Evolutionary conservation across 371 early-diverging fungal species (phyloP), one percentile per base, ranked within the genome.

Genomic region (Aphelidium insulamus): DNA sequence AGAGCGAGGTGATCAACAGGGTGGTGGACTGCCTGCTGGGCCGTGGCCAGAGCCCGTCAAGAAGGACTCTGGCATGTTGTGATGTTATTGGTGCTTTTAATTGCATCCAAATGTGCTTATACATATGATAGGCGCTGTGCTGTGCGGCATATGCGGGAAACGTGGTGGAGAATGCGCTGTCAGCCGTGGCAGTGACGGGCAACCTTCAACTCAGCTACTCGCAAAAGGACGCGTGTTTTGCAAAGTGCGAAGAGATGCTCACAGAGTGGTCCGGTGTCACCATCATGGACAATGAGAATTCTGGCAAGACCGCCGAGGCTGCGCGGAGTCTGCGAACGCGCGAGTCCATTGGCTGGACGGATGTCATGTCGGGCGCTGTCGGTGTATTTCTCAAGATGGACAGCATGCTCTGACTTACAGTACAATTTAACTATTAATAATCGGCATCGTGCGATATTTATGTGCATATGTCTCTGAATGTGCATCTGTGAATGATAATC

Each of bases 111-210:
- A 47, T 19, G 46, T 43, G 6, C 54, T 52, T n/a, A 55, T 53
- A 33, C 46, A 53, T 15, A 39, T 52, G 37, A 52, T 77, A 27
- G 55, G 91, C 37, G 70, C 77, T 1, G 62, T 90, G n/a, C 65
- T 86, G 87, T 45, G 77, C 86, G 7, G 82, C 91, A 3, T 84
- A 85, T 42, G 85, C 92, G 4, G 94, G 86, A 11, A 85, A 88
- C 42, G 92, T 91, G 4, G 48, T 91, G 23, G 92, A 92, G 50
- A 87, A 87, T 49, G 86, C 90, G 14, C 45, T 91, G 36, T 52
- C 72, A 29, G 72, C 72, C 40, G 55, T 91, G 40, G 69, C n/a
- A n/a, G n/a, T n/a, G n/a, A n/a, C n/a, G n/a, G n/a, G n/a, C n/a
- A n/a, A n/a, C n/a, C n/a, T n/a, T n/a, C n/a, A n/a, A 73, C 33